Conservation (phyloP, 2,329 filamentous ascomycete species). For the Trichothecium sympodiale region DNA sequence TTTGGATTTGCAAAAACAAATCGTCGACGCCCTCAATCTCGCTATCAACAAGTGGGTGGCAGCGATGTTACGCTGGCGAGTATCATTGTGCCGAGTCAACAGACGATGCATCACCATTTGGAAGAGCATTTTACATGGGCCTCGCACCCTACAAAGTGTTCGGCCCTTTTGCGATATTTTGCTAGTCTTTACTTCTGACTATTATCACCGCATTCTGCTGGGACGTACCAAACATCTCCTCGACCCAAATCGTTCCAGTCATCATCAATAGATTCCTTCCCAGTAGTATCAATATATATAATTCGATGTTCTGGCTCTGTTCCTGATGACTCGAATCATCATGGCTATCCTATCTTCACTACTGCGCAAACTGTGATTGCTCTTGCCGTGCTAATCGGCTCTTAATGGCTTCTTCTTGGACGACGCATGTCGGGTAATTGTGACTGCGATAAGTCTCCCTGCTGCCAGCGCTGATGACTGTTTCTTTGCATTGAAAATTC, state of each 20-base stretch:
- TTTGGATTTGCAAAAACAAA: conserved; percentile 3
- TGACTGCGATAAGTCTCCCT: conserved; percentile 44
- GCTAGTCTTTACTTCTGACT: conserved; percentile 34
- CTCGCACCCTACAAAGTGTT: conserved; percentile 39
- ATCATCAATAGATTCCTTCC: conserved; percentile 15
- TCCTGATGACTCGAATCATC: conserved; percentile 24
- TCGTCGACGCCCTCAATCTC: too few relatives aligned
- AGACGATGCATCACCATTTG: conserved; percentile 32
- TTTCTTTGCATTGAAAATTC: conserved; percentile 40
- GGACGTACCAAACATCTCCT: conserved; percentile 35
- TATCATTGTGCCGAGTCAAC: conserved; percentile 1
- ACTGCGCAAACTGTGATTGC: conserved; percentile 30
- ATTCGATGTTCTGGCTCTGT: conserved; percentile 25
- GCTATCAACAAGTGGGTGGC: conserved; percentile 7
- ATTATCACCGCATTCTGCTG: conserved; percentile 38
- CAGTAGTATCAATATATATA: conserved; percentile 12
- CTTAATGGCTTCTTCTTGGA: conserved; percentile 42
- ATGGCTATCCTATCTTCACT: conserved; percentile 31
- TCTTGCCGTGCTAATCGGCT: conserved; percentile 27
- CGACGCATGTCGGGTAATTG: conserved; percentile 39
- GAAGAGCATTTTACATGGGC: conserved; percentile 41
- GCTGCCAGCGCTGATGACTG: conserved; percentile 48
- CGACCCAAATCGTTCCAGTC: conserved; percentile 32
- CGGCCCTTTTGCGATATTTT: conserved; percentile 33
- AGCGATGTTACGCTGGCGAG: conserved; percentile 12